Base-by-base conservation (phyloP, 2,329 filamentous ascomycete genomes). In the Colletotrichum orbiculare region DNA sequence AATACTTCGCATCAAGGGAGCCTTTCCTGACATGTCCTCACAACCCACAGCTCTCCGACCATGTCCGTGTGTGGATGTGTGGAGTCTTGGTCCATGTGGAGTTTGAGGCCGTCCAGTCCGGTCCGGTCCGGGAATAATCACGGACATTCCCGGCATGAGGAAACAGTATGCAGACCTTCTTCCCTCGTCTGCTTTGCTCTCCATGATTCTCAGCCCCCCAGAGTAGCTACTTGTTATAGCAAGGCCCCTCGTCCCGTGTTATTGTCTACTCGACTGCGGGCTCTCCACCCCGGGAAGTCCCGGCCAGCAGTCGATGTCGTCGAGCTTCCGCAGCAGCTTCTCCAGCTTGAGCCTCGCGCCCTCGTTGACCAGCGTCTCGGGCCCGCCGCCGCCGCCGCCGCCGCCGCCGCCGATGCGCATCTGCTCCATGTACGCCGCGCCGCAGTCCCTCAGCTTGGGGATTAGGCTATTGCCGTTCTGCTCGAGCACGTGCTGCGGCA, bases 401-500 rank as follows among this genome's bases (percentile, higher is more conserved):
- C 15, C 33, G 10, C 37, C 35, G 13, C 64, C 37, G 43, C 54
- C 13, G 47, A 57, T 34, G 5, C 48, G 45, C 38, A 70, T 57
- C 34, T 70, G 68, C 15, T 76, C 73, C 2, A 78, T 66, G 34
- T 78, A 76, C 0, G 75, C 76, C 5, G 73, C 72, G 2, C 76
- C 76, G 54, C 77, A 74, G 53, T 78, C 77, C 17, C 77, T 69
- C 34, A 78, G 71, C 65, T 78, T 79, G n/a, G 75, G 73, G n/a
- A 77, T 72, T 0, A 76, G 46, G 42, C 73, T 74, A 13, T 70
- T 69, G 1, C 75, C 75, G 54, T 77, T 77, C 6, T 74, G 73
- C 59, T 78, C 72, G 11, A 78, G 72, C 0, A 75, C 72, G 6
- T 74, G 69, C 6, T 70, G 68, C 10, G 75, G 74, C 10, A 78